Evolutionary conservation across 179 eudicot species (phyloP), one percentile per base, ranked within the genome.

Genomic region (Vitellaria paradoxa): DNA sequence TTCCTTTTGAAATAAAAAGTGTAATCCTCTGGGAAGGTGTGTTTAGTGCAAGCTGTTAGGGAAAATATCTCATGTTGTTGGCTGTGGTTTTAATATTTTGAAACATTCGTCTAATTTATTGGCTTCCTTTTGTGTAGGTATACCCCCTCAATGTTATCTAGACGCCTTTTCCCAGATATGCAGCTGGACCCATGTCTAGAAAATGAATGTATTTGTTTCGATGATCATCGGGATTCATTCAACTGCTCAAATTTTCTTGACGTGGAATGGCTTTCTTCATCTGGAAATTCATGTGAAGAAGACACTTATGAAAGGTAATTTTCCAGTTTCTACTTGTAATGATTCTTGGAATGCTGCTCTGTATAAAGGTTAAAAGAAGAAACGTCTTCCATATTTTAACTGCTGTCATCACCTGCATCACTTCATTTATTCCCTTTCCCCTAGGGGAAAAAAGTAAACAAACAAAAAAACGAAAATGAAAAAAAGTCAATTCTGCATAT

Each of bases 261-360:
- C 77, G 81, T 89, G 57, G 99, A 94, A 79, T 90, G 91, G 91
- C 86, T 94, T 78, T 96, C 99, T 72, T 90, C 97, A 62, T 94
- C 98, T 53, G 98, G 90, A 77, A 91, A 91, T 85, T 96, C 99
- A 55, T 92, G 97, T 77, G 99, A 94, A 77, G 98, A 94, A 68
- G 98, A 92, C 24, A 30, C 87, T 56, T 92, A 76, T 66, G 95
- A 91, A 57, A 89, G 93, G 95, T 91, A 77, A 74, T 69, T 47
- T 52, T 23, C 55, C 40, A 26, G 9, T 9, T 70, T 73, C 50
- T 49, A 1, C 5, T 24, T 12, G n/a, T 20, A 62, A 56, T 20
- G 23, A 8, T 76, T 30, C 61, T 65, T 55, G 37, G 5, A 63
- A 53, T 9, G 26, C 60, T 23, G 42, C 9, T 74, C 60, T 63